Conservation (phyloP, 139 green algal species). For the Astrephomene gubernaculifera region DNA sequence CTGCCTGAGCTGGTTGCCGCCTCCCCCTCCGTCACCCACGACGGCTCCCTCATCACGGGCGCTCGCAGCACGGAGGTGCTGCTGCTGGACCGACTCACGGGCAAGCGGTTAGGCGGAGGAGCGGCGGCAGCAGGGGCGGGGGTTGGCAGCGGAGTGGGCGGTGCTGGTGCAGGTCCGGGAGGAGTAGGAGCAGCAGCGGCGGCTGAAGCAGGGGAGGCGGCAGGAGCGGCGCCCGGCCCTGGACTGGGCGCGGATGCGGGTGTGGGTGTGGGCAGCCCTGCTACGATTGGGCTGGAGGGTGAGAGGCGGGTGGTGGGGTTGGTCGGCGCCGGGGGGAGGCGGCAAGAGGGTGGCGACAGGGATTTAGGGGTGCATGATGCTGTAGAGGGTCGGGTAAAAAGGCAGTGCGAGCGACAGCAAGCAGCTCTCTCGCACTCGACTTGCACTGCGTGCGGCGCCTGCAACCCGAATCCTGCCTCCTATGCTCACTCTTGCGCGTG, state of each 20-base stretch:
- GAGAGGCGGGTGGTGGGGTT: too few species aligned
- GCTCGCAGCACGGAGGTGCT: conserved; percentile 77
- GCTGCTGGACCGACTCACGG: conserved; percentile 80
- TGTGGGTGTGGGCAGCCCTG: background rate
- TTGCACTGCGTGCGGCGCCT: background rate
- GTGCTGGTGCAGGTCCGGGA: background rate
- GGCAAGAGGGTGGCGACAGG: background rate
- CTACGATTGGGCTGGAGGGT: background rate
- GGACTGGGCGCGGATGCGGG: background rate
- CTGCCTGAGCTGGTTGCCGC: conserved; percentile 89
- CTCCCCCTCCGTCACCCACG: conserved; percentile 81
- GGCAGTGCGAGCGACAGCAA: too few species aligned
- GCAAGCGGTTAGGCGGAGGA: conserved; percentile 39
- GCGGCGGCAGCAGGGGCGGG: background rate
- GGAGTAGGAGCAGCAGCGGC: background rate
- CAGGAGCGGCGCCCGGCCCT: background rate
- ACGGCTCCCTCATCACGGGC: conserved; percentile 91
- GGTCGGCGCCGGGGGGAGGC: too few species aligned
- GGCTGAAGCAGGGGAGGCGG: background rate
- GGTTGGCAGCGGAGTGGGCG: background rate
- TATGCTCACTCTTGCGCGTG: background rate
- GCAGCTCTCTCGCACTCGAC: too few species aligned
- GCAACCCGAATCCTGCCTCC: background rate
- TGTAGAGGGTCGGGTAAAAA: too few species aligned
- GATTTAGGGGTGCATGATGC: too few species aligned